Conservation (phyloP, 192 early-diverging fungal species). For the Lobosporangium transversale region DNA sequence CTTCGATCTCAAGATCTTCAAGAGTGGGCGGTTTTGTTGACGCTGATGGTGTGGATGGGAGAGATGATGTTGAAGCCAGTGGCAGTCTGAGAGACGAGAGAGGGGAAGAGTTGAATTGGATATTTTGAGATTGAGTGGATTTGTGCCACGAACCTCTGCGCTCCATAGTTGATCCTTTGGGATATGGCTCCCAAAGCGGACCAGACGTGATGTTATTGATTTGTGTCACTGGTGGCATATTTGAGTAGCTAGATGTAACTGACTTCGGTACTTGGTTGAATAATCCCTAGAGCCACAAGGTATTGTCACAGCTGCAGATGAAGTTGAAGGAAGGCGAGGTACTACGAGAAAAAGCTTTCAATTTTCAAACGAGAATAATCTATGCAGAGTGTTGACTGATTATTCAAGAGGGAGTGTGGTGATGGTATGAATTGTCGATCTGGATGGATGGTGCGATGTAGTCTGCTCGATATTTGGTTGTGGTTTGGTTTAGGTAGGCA, state of each 20-base stretch:
- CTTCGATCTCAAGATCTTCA: constrained; percentile 12
- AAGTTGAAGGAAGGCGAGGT: neutral
- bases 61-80: constrained; percentile 10
- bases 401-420: too few species aligned
- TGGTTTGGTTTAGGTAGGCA: constrained; percentile 29
- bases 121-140: constrained; percentile 5
- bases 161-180: neutral
- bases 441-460: constrained; percentile 5
- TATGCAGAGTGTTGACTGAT: neutral
- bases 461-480: constrained; percentile 11
- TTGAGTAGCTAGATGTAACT: neutral
- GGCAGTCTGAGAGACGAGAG: constrained; percentile 19
- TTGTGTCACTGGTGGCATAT: constrained; percentile 41
- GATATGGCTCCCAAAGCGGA: constrained; percentile 33
- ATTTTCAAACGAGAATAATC: too few species aligned
- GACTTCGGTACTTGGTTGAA: neutral
- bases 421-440: too few species aligned
- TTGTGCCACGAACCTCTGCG: constrained; percentile 9
- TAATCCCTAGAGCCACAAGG: neutral
- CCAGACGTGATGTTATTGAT: constrained; percentile 3
- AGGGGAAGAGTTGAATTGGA: constrained; percentile 14
- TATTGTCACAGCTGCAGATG: neutral
- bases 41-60: constrained; percentile 2
- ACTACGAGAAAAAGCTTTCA: too few species aligned
- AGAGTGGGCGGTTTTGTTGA: too few species aligned